Percentiles rank a stretch among this genome's conserved stretches.
Evolutionary conservation across 176 grass and related monocot genomes (phyloP).

Genomic region (Leersia perrieri): DNA sequence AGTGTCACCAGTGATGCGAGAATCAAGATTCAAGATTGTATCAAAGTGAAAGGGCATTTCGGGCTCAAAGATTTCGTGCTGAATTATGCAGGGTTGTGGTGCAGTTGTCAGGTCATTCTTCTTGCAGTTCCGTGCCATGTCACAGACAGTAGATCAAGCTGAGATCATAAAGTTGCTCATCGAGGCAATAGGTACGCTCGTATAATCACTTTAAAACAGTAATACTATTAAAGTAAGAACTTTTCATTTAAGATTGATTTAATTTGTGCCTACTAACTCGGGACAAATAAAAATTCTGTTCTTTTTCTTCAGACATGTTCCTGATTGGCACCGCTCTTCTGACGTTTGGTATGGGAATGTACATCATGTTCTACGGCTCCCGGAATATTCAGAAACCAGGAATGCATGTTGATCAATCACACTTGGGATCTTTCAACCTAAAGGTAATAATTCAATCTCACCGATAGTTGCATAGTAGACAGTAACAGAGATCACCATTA

Average conservation of each 20-base stretch:
- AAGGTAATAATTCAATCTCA: conserved; percentile 38
- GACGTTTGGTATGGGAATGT: conserved; percentile 78
- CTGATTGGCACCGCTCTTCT: conserved; percentile 84
- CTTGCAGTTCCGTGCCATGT: conserved; percentile 47
- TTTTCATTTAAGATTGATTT: not conserved
- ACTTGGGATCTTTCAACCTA: conserved; percentile 50
- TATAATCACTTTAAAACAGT: not conserved
- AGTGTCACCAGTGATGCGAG: not conserved
- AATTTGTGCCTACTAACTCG: not conserved
- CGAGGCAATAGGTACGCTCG: conserved; percentile 56
- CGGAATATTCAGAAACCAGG: conserved; percentile 31
- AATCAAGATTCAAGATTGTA: not conserved
- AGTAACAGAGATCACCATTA: not conserved
- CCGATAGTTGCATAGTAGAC: not conserved
- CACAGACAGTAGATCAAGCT: conserved; percentile 34
- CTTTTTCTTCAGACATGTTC: conserved; percentile 70
- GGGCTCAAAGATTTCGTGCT: not conserved
- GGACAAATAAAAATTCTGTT: not conserved
- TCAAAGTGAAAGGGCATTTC: not conserved
- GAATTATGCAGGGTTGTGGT: conserved; percentile 55
- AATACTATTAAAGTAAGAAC: not conserved
- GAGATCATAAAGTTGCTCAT: conserved; percentile 60
- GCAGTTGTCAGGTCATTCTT: conserved; percentile 54
- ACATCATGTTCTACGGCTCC: conserved; percentile 55
- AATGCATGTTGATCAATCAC: conserved; percentile 32